phyloP scores from a whole-genome alignment of 768 basidiomycete species.

The Boletus eberwhitei region DNA sequence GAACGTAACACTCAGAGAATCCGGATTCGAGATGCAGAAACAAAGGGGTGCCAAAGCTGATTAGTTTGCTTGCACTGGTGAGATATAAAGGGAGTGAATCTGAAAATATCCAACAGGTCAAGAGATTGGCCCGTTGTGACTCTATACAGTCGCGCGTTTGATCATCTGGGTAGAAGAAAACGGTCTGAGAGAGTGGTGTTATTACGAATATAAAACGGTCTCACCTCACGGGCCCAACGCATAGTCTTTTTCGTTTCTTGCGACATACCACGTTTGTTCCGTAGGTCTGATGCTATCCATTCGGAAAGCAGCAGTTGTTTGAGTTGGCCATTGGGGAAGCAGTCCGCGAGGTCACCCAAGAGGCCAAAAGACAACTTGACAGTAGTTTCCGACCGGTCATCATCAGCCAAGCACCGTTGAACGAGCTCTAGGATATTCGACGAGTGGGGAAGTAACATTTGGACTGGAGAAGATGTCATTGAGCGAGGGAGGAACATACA shows the following conservation, averaged over 20 bases:
- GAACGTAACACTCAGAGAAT: slow-evolving; percentile 18
- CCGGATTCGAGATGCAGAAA: slow-evolving; percentile 13
- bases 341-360: slow-evolving; percentile 89
- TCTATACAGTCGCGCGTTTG: slow-evolving; percentile 75
- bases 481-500: not conserved
- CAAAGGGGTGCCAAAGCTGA: slow-evolving; percentile 17
- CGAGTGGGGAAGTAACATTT: slow-evolving; percentile 61
- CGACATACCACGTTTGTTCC: slow-evolving; percentile 69
- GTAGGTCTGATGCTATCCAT: slow-evolving; percentile 75
- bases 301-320: slow-evolving; percentile 74
- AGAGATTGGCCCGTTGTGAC: slow-evolving; percentile 8
- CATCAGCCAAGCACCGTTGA: slow-evolving; percentile 71
- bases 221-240: slow-evolving; percentile 91
- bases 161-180: slow-evolving; percentile 53
- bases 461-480: slow-evolving; percentile 4
- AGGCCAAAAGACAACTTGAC: slow-evolving; percentile 78
- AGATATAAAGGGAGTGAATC: slow-evolving; percentile 33
- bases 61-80: slow-evolving; percentile 51
- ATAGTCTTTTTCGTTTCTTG: slow-evolving; percentile 83
- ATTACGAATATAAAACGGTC: slow-evolving; percentile 15
- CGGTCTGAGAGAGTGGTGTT: not conserved
- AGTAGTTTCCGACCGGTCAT: slow-evolving; percentile 78
- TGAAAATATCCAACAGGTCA: slow-evolving; percentile 26
- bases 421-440: slow-evolving; percentile 76
- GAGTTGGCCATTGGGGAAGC: slow-evolving; percentile 77